Evolutionary conservation across 306 rosid species (phyloP).

Genomic region (Sophora flavescens): DNA sequence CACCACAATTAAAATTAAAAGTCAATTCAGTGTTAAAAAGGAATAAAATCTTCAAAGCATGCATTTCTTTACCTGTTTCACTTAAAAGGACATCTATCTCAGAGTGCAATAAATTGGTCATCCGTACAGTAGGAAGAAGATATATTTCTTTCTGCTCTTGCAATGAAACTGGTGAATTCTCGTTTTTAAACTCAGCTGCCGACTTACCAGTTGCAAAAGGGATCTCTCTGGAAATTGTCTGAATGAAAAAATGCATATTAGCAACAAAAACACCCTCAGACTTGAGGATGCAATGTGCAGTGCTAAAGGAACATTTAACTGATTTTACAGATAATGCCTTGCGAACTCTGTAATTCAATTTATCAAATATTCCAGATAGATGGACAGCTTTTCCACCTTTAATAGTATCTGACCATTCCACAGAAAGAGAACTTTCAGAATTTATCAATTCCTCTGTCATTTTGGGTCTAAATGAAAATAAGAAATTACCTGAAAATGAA

Average conservation of each 20-base stretch:
- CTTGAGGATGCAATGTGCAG: constrained; percentile 68
- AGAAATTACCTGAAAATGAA: constrained; percentile 95
- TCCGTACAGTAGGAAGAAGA: constrained; percentile 89
- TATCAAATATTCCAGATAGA: constrained; percentile 86
- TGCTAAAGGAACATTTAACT: constrained; percentile 73
- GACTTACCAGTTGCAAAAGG: constrained; percentile 68
- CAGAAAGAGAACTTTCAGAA: constrained; percentile 57
- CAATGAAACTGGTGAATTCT: constrained; percentile 65
- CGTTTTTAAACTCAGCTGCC: constrained; percentile 43
- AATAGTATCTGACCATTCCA: constrained; percentile 83
- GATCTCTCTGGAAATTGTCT: constrained; percentile 72
- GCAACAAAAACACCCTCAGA: constrained; percentile 60
- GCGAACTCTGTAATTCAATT: constrained; percentile 84
- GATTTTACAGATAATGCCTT: constrained; percentile 71
- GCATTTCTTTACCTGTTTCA: constrained; percentile 73
- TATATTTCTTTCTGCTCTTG: constrained; percentile 85
- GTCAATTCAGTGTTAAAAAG: constrained; percentile 43
- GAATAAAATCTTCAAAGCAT: constrained; percentile 40
- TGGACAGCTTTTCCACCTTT: constrained; percentile 90
- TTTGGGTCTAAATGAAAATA: constrained; percentile 83
- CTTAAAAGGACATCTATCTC: constrained; percentile 78
- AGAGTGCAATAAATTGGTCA: constrained; percentile 78
- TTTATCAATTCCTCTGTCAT: constrained; percentile 57
- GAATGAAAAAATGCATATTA: constrained; percentile 84
- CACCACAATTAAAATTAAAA: constrained; percentile 43